These are phyloP conservation scores for Pochonia chlamydosporia DNA, from an alignment of 2,329 filamentous ascomycete species.

Conservation along the genomic window DNA sequence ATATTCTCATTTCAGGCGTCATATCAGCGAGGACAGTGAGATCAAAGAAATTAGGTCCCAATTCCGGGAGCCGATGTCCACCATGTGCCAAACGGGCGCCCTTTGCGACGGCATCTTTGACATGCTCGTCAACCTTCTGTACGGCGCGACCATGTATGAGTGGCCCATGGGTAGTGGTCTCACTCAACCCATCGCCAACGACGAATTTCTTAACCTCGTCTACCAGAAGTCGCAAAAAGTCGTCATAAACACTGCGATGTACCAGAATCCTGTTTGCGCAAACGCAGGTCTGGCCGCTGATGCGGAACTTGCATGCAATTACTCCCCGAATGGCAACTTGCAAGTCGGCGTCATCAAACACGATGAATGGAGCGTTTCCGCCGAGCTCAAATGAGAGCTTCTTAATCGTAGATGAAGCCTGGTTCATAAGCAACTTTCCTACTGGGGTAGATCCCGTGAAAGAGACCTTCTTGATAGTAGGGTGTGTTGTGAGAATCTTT, in stretches of 20 bases:
- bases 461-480: constrained; percentile 78
- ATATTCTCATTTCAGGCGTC: constrained; percentile 76
- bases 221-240: constrained; percentile 62
- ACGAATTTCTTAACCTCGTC: constrained; percentile 68
- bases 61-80: constrained; percentile 64
- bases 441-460: constrained; percentile 78
- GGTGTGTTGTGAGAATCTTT: constrained; percentile 63
- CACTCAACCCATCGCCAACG: constrained; percentile 67
- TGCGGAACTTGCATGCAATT: constrained; percentile 83
- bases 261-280: constrained; percentile 80
- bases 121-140: constrained; percentile 71
- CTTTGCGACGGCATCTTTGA: constrained; percentile 70
- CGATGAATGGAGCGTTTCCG: constrained; percentile 92
- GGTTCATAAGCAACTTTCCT: constrained; percentile 77
- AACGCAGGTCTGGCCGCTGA: constrained; percentile 92
- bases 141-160: constrained; percentile 81
- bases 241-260: constrained; percentile 71
- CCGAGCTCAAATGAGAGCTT: constrained; percentile 81
- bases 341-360: constrained; percentile 91
- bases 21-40: constrained; percentile 86
- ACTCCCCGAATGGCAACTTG: constrained; percentile 78
- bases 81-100: constrained; percentile 70
- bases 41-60: constrained; percentile 82
- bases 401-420: constrained; percentile 79
- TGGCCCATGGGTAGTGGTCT: constrained; percentile 70